These are phyloP conservation scores for Acorus gramineus DNA, from an alignment of 106 monocot species.

Conservation along the genomic window DNA sequence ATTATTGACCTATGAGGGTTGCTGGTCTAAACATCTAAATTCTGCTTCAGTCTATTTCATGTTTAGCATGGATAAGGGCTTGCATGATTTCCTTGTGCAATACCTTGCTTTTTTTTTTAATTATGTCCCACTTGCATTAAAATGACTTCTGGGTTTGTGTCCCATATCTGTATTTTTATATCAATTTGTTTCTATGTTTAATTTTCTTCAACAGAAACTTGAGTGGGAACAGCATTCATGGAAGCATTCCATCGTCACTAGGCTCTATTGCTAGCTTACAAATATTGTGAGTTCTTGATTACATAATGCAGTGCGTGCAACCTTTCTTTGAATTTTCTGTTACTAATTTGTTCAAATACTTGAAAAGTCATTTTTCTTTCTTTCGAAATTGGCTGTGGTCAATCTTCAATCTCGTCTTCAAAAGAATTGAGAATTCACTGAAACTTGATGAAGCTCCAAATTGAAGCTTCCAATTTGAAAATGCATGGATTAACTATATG, in stretches of 20 bases:
- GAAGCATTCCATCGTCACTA: constrained; percentile 60
- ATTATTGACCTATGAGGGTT: not conserved
- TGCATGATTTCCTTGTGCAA: not conserved
- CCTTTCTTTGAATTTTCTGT: too few species aligned
- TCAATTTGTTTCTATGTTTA: not conserved
- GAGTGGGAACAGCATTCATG: constrained; percentile 79
- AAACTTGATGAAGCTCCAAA: too few species aligned
- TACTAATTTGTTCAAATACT: too few species aligned
- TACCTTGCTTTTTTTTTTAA: not conserved
- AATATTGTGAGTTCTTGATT: constrained; percentile 49
- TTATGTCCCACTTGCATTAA: too few species aligned
- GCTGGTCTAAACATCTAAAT: not conserved
- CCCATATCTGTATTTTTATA: too few species aligned
- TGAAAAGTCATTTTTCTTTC: too few species aligned
- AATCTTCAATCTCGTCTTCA: too few species aligned
- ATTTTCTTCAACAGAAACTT: constrained; percentile 53
- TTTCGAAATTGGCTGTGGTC: too few species aligned
- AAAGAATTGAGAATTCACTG: too few species aligned
- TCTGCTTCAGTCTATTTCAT: not conserved
- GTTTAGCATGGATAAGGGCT: not conserved
- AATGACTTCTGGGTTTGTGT: too few species aligned
- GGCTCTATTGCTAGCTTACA: constrained; percentile 59
- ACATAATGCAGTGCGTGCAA: not conserved
- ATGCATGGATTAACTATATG: too few species aligned
- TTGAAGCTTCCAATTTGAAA: too few species aligned